Conservation (phyloP, 1,139 yeast genomes). For the Candida sp. region DNA sequence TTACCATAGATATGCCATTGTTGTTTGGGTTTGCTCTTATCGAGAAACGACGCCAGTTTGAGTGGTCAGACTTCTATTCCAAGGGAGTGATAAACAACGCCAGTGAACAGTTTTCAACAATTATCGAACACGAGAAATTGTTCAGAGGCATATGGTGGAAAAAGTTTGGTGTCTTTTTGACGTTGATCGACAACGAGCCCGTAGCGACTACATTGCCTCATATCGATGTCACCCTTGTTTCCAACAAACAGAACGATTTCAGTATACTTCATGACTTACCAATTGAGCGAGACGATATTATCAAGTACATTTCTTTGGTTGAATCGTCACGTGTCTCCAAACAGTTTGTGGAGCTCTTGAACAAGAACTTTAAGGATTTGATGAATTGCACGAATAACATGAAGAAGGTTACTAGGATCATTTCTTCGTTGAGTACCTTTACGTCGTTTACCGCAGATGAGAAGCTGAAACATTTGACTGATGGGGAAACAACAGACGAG, state of each 20-base stretch:
- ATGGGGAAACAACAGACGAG: constrained; percentile 20
- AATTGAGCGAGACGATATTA: constrained; percentile 46
- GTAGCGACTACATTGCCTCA: constrained; percentile 32
- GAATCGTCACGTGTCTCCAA: constrained; percentile 24
- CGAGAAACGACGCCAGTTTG: constrained; percentile 69
- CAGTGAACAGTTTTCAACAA: constrained; percentile 61
- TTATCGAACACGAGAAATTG: constrained; percentile 61
- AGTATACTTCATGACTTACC: constrained; percentile 25
- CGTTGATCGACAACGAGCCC: constrained; percentile 24
- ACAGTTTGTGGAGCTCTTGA: constrained; percentile 44
- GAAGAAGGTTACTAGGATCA: constrained; percentile 40
- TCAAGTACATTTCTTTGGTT: constrained; percentile 34
- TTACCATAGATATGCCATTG: constrained; percentile 77
- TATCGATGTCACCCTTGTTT: constrained; percentile 45
- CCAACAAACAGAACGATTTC: constrained; percentile 23
- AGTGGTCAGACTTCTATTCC: constrained; percentile 65
- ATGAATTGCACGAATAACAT: constrained; percentile 40
- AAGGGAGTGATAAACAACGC: constrained; percentile 53
- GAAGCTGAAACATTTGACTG: constrained; percentile 12
- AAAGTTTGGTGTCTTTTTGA: constrained; percentile 56
- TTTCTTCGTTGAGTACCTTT: constrained; percentile 36
- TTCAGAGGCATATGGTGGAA: constrained; percentile 67
- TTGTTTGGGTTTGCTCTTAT: constrained; percentile 78
- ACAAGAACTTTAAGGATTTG: constrained; percentile 51
- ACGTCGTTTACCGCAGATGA: constrained; percentile 28